Conservation (phyloP, 2,329 filamentous ascomycete species). For the Aspergillus sp. region DNA sequence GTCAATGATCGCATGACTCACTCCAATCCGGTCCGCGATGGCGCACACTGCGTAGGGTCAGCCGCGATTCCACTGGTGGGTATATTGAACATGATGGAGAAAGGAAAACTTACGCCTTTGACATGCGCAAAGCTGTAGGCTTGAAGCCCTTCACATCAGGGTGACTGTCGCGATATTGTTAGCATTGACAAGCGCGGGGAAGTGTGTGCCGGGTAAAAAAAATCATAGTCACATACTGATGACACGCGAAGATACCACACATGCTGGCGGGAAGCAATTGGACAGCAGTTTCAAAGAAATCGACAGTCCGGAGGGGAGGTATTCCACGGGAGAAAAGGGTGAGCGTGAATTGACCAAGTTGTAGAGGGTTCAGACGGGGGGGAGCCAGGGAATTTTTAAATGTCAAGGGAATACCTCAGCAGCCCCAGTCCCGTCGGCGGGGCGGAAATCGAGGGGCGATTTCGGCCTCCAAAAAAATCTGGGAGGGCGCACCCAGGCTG, state of each 20-base stretch:
- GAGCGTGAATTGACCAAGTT: conserved; percentile 16
- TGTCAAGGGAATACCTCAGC: conserved; percentile 4
- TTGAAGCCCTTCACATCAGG: conserved; percentile 97
- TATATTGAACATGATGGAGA: not conserved
- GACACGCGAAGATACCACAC: conserved; percentile 97
- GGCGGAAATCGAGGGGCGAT: conserved; percentile 27
- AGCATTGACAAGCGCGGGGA: conserved; percentile 14
- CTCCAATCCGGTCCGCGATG: conserved; percentile 99
- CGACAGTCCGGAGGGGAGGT: conserved; percentile 14
- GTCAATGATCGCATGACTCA: conserved; percentile 54
- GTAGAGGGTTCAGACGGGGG: not conserved
- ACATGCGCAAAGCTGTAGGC: conserved; percentile 86
- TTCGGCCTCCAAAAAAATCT: conserved; percentile 25
- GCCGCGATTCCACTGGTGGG: conserved; percentile 10
- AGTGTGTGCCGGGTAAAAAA: not conserved
- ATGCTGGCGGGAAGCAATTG: conserved; percentile 56
- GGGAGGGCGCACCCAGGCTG: not conserved
- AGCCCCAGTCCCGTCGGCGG: conserved; percentile 16
- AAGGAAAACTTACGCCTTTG: conserved; percentile 75
- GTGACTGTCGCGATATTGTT: conserved; percentile 54
- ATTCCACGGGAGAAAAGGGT: conserved; percentile 22
- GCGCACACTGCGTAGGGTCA: conserved; percentile 67
- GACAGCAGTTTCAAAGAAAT: conserved; percentile 13
- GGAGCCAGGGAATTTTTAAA: conserved; percentile 24
- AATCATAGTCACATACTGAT: conserved; percentile 64